phyloP scores from a whole-genome alignment of 78 protist genomes.

The Cavenderia fasciculata region DNA sequence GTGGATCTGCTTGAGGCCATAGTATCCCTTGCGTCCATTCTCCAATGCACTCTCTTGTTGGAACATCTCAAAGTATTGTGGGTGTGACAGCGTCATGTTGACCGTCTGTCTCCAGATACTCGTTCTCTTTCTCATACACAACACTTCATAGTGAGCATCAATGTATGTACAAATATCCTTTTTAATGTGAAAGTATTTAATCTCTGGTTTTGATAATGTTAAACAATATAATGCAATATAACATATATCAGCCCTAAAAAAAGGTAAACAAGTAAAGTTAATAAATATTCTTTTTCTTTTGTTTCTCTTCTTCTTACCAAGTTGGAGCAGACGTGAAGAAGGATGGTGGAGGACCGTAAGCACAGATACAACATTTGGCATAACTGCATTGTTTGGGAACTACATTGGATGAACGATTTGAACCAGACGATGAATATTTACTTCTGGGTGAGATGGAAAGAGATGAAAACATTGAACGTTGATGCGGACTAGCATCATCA shows the following conservation, averaged over 20 bases:
- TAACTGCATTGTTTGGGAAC: slow-evolving; percentile 35
- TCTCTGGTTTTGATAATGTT: slow-evolving; percentile 46
- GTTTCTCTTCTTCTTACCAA: neutral
- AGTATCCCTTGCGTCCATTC: slow-evolving; percentile 74
- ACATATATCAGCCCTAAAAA: slow-evolving; percentile 55
- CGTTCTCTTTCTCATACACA: slow-evolving; percentile 60
- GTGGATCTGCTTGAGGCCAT: slow-evolving; percentile 64
- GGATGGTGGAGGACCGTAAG: slow-evolving; percentile 70
- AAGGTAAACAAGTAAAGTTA: neutral
- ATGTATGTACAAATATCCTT: slow-evolving; percentile 67
- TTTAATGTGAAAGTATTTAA: slow-evolving; percentile 62
- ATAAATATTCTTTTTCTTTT: neutral
- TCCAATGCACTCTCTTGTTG: slow-evolving; percentile 75
- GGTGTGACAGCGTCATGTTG: slow-evolving; percentile 69
- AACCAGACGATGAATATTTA: neutral
- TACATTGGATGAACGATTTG: neutral
- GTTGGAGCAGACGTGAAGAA: slow-evolving; percentile 67
- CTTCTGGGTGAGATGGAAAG: neutral
- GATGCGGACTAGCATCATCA: neutral
- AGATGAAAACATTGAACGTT: neutral
- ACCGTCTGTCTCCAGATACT: slow-evolving; percentile 71
- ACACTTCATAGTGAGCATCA: slow-evolving; percentile 54
- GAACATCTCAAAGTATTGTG: slow-evolving; percentile 76
- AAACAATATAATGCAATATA: slow-evolving; percentile 62
- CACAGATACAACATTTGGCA: slow-evolving; percentile 44